Evolutionary conservation across 176 grass and related monocot species (phyloP).

Genomic region (Carex scoparia): DNA sequence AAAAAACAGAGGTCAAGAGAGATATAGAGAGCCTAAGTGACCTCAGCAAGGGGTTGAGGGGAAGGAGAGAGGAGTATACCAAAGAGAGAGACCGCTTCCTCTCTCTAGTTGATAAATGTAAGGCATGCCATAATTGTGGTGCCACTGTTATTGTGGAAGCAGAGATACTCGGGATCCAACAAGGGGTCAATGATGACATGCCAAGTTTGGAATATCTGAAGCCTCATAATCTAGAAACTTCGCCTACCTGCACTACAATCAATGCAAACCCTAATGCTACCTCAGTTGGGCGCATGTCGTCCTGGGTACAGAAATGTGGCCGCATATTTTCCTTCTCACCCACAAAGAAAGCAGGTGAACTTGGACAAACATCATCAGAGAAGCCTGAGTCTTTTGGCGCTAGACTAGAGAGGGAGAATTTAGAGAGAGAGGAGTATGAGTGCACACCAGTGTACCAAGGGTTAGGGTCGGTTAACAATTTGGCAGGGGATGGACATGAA

Average conservation of each 20-base stretch:
- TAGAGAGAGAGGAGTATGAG: conserved; percentile 48
- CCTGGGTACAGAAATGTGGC: conserved; percentile 73
- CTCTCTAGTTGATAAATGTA: conserved; percentile 49
- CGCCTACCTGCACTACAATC: conserved; percentile 25
- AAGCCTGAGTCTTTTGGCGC: conserved; percentile 40
- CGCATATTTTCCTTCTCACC: conserved; percentile 71
- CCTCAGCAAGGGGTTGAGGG: conserved; percentile 60
- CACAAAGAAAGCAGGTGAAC: conserved; percentile 38
- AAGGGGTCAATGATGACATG: conserved; percentile 33
- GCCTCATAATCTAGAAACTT: conserved; percentile 23
- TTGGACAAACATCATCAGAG: conserved; percentile 37
- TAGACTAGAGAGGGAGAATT: conserved; percentile 65
- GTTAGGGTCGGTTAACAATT: conserved; percentile 31
- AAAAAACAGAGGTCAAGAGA: conserved; percentile 65
- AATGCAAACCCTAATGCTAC: conserved; percentile 28
- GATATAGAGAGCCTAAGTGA: conserved; percentile 70
- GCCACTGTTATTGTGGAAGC: conserved; percentile 47
- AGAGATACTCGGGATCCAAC: conserved; percentile 43
- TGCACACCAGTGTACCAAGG: conserved; percentile 56
- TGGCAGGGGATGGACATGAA: conserved; percentile 41
- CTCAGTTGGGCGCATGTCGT: conserved; percentile 53
- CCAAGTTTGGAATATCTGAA: conserved; percentile 51
- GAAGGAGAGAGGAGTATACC: conserved; percentile 57
- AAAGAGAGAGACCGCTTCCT: conserved; percentile 52
- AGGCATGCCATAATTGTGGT: conserved; percentile 80